phyloP scores from a whole-genome alignment of 352 stramenopile genomes.

The Phytophthora parvispora region DNA sequence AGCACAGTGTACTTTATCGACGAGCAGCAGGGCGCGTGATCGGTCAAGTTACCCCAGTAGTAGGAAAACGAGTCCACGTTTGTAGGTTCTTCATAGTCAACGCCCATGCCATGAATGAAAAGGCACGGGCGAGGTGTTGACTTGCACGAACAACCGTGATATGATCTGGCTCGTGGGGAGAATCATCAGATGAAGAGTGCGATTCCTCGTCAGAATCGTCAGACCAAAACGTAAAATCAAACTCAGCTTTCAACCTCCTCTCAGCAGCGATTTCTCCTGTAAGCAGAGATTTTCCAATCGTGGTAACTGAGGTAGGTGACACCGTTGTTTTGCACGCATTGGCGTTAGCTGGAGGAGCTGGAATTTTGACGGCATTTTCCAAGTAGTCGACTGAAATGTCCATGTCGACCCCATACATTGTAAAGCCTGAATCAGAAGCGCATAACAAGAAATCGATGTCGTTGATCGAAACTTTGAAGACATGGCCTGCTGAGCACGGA shows the following conservation, averaged over 20 bases:
- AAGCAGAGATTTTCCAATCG: not conserved
- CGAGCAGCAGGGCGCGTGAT: constrained; percentile 41
- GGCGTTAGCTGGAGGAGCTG: not conserved
- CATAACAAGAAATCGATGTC: not conserved
- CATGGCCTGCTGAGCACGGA: not conserved
- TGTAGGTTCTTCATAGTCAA: constrained; percentile 10
- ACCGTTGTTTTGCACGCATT: not conserved
- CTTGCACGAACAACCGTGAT: constrained; percentile 23
- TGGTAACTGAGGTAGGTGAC: not conserved
- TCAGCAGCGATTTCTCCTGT: not conserved
- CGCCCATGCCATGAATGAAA: constrained; percentile 29
- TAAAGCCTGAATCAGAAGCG: not conserved
- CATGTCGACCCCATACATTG: not conserved
- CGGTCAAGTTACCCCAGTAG: constrained; percentile 39
- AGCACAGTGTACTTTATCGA: constrained; percentile 38
- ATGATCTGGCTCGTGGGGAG: not conserved
- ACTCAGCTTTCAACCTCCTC: not conserved
- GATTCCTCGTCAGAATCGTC: not conserved
- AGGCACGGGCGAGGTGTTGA: constrained; percentile 18
- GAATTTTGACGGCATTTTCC: not conserved
- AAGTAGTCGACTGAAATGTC: not conserved
- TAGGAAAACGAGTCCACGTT: constrained; percentile 16
- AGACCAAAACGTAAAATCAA: not conserved
- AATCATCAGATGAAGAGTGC: not conserved
- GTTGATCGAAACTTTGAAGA: not conserved